Evolutionary conservation across 192 early-diverging fungal genomes (phyloP), one percentile per base, ranked within the genome.

Genomic region (Mortierella antarctica): DNA sequence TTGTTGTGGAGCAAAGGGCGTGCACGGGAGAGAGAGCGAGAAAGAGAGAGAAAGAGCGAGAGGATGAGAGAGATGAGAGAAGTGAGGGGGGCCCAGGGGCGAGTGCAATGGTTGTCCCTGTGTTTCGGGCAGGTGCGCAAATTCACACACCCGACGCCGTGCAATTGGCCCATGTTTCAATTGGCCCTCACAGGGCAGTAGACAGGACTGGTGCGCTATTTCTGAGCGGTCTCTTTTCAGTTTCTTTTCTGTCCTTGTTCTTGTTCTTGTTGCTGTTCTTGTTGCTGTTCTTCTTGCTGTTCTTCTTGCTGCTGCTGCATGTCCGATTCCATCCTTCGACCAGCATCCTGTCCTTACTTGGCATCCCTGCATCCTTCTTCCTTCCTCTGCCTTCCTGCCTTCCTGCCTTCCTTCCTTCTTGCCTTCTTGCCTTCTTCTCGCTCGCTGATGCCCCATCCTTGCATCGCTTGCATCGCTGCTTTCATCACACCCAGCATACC

Each of bases 31-130:
- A 14, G 50, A 62, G 59, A 61, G 17, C 18, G 49, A 47, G 61
- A 41, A 21, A 40, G 45, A 51, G 18, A 31, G 21, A 65, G 9
- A 12, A 13, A n/a, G 52, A 49, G 40, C 5, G 57, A 61, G 42
- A 53, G 44, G 31, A 51, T 23, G 54, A 57, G 40, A 50, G 45
- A 39, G 8, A 21, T 21, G 51, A 31, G 31, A 31, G 31, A n/a
- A n/a, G n/a, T n/a, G n/a, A n/a, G n/a, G n/a, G 31, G 31, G 31
- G 52, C 67, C 57, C 5, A 79, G 20, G 17, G 71, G 56, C 23
- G 67, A 3, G 6, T 67, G 68, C 23, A 71, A 79, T 41, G 51
- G 69, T 7, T 46, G 41, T 73, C 42, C 63, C 69, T 20, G 67
- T 68, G 53, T 67, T 67, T 53, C 66, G 57, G 20, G 76, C 31